Percentiles rank a stretch among this genome's conserved stretches.
Conservation (phyloP, 352 stramenopile genomes). For the Globisporangium mamillatum region DNA sequence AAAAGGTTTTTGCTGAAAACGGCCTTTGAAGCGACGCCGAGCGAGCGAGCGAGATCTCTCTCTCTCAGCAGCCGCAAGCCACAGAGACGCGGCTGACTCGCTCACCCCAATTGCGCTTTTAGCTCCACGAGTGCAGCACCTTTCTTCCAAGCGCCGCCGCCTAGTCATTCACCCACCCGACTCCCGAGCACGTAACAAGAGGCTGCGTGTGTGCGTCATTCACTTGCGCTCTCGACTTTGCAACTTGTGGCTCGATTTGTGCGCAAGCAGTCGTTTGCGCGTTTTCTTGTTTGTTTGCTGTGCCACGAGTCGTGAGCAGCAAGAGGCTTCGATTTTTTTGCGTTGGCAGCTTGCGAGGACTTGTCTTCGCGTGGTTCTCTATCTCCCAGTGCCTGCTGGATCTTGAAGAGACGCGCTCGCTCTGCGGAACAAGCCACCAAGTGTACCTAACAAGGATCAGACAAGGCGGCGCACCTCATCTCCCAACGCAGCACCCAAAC, state of each 20-base stretch:
- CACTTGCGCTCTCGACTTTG: neutral
- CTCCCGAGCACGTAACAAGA: neutral
- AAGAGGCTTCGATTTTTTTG: constrained; percentile 8
- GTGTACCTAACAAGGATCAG: constrained; percentile 3
- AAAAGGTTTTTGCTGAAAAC: constrained; percentile 3
- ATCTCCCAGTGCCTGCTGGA: neutral
- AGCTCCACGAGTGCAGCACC: constrained; percentile 8
- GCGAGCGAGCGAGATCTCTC: neutral
- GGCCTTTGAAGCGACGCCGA: constrained; percentile 7
- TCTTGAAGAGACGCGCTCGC: constrained; percentile 4
- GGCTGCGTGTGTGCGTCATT: neutral
- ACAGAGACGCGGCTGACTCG: neutral
- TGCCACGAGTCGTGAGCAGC: constrained; percentile 10
- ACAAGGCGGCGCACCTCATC: neutral
- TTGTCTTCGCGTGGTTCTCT: neutral
- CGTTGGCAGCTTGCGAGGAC: neutral
- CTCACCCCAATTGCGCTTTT: constrained; percentile 14
- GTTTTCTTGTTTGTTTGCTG: neutral
- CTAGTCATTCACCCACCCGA: neutral
- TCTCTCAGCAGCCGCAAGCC: neutral
- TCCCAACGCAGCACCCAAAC: constrained; percentile 5
- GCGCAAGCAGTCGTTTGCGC: constrained; percentile 3
- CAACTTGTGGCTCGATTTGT: neutral
- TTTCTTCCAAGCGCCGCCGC: neutral
- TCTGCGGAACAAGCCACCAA: neutral